Conservation (phyloP, 768 basidiomycete genomes). For the Amanita exitialis region DNA sequence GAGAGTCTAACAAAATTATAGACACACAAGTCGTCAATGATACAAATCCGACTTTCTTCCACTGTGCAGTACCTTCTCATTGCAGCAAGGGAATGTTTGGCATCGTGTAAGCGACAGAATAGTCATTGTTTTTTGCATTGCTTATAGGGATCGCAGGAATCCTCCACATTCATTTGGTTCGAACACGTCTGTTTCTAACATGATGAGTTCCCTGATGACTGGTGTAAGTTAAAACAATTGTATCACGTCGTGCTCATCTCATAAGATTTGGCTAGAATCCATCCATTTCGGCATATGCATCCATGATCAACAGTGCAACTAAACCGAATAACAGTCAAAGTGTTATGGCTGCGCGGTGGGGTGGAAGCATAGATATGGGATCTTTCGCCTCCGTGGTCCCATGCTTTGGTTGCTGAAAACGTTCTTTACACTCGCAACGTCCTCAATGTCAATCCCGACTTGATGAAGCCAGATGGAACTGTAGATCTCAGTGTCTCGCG, state of each 20-base stretch:
- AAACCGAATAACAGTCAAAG: conserved; percentile 23
- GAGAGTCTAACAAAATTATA: conserved; percentile 16
- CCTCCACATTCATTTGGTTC: conserved; percentile 38
- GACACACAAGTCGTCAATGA: conserved; percentile 66
- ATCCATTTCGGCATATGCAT: conserved; percentile 42
- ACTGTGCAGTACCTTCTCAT: conserved; percentile 61
- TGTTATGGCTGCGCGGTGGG: conserved; percentile 43
- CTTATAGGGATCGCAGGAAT: conserved; percentile 30
- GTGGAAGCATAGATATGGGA: conserved; percentile 39
- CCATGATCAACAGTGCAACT: conserved; percentile 40
- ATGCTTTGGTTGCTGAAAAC: no score
- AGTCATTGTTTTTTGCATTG: neutral
- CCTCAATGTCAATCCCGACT: no score
- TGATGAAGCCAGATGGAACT: no score
- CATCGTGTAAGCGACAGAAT: conserved; percentile 37
- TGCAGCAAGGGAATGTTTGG: conserved; percentile 85
- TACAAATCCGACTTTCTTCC: conserved; percentile 66
- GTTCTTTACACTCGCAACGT: no score
- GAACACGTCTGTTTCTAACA: conserved; percentile 36
- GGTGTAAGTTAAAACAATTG: conserved; percentile 24
- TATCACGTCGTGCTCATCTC: neutral
- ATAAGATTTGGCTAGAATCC: conserved; percentile 30
- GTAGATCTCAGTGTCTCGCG: no score
- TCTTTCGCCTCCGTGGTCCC: no score
- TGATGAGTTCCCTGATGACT: conserved; percentile 39